Base-by-base conservation (phyloP, 2,329 filamentous ascomycete species). In the Colletotrichum simmondsii region DNA sequence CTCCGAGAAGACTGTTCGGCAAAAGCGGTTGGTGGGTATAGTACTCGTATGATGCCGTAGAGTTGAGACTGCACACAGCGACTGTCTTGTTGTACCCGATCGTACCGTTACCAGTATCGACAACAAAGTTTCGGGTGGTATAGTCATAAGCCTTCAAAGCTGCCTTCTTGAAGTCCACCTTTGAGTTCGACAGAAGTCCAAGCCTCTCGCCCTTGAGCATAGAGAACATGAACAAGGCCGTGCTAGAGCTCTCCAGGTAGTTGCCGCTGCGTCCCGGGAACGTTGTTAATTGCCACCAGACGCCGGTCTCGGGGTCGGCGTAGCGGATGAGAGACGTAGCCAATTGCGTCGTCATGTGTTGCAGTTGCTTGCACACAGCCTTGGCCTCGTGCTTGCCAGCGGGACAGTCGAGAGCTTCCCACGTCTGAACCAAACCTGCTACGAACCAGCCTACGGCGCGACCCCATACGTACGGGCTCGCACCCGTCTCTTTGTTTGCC, bases 41-140 rank as follows among this genome's bases (percentile, higher is more conserved):
- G 74, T 85, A 85, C 77, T 84, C 80, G 71, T 82, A 84, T 2
- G 75, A 77, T 1, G 83, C 83, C 3, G 78, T 84, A 58, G 83
- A 85, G 76, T 85, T 84, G 37, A 85, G 76, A 63, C 83, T 85
- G 75, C 82, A 84, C 7, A 84, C 83, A 0, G 79, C 65, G 4
- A 85, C 83, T 0, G 83, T 84, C 54, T 80, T 80, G 63, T 82
- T 80, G 46, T 80, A 84, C 4, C 81, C 77, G 30, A 74, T 64
- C 3, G 74, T 75, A 6, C 69, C 72, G 54, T 70, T 73, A 3
- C 65, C 72, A 0, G 69, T 16, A 24, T 64, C 49, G 0, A 64
- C 65, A 0, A 74, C 74, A 32, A 75, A 75, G 5, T 64, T 46
- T 19, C 49, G 49, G 37, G 60, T 26, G 11, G 72, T 46, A 66